Evolutionary conservation across 306 rosid species (phyloP).

Genomic region (Cucurbita ficifolia): DNA sequence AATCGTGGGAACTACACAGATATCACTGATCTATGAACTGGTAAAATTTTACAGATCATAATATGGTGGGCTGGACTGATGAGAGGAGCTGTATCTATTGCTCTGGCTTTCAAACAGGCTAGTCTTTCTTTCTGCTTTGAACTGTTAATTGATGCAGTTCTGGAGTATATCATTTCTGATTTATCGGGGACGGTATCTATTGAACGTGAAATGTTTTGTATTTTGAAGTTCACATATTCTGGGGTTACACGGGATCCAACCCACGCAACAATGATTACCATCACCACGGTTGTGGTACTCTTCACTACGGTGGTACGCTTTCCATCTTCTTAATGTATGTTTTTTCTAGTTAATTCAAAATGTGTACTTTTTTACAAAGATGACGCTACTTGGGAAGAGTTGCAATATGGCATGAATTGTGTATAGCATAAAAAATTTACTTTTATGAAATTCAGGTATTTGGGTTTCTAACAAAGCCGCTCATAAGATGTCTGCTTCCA

Average conservation of each 20-base stretch:
- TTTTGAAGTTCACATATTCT: constrained; percentile 59
- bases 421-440: not conserved
- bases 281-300: constrained; percentile 69
- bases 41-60: constrained; percentile 25
- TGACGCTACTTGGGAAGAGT: not conserved
- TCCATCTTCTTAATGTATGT: not conserved
- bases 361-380: not conserved
- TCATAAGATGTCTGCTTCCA: constrained; percentile 47
- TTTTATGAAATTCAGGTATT: constrained; percentile 36
- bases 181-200: not conserved
- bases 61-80: constrained; percentile 98
- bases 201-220: not conserved
- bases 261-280: constrained; percentile 66
- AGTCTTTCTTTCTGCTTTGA: not conserved
- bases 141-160: not conserved
- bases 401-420: not conserved
- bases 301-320: constrained; percentile 65
- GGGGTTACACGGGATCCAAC: constrained; percentile 68
- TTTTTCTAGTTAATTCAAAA: not conserved
- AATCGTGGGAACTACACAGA: not conserved
- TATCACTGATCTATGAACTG: not conserved
- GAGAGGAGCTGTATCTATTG: constrained; percentile 90
- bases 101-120: constrained; percentile 88
- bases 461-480: constrained; percentile 69
- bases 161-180: not conserved